Base-by-base conservation (phyloP, 1,284 basidiomycete species). In the Flammula alnicola region DNA sequence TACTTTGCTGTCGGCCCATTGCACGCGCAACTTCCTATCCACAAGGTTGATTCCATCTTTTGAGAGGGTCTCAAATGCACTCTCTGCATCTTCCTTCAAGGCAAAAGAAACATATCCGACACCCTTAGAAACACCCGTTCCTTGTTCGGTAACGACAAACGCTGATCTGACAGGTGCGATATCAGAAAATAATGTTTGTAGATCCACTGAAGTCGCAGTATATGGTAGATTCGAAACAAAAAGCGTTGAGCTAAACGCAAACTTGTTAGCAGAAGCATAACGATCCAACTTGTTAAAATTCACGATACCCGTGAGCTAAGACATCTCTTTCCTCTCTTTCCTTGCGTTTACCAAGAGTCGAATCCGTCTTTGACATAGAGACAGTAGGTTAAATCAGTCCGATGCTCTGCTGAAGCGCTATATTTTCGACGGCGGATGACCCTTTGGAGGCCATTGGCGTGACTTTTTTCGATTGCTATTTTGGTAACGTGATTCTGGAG, bases 91-190 rank as follows among this genome's bases (percentile, higher is more conserved):
- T 61, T 97, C 91, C 47, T 80, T 81, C 55, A 94, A 79, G 1
- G 95, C 86, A 70, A 95, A 99, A 0, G 93, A 89, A 52, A 98
- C 93, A 68, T 98, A 99, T 54, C 96, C 96, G n/a, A 98, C 94
- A 59, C 96, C 97, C 67, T 98, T 98, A 3, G 93, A 95, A 23
- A 86, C 80, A 30, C 91, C 88, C 0, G 88, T 84, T 35, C 83
- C 86, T 38, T 80, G 81, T 54, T 93, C 88, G 3, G 86, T 84
- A 9, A 98, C 96, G 1, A 99, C 86, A 65, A 99, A 99, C 0
- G 95, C 96, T 29, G 91, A 88, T 38, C 94, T 83, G 16, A 99
- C 87, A 9, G 96, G 97, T 2, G 95, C 97, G 55, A 98, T 83
- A 66, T 95, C 93, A 11, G 95, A 98, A 75, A 98, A 98, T 41